These are phyloP conservation scores for Penicillium sp. DNA, from an alignment of 2,329 filamentous ascomycete genomes.

Conservation along the genomic window DNA sequence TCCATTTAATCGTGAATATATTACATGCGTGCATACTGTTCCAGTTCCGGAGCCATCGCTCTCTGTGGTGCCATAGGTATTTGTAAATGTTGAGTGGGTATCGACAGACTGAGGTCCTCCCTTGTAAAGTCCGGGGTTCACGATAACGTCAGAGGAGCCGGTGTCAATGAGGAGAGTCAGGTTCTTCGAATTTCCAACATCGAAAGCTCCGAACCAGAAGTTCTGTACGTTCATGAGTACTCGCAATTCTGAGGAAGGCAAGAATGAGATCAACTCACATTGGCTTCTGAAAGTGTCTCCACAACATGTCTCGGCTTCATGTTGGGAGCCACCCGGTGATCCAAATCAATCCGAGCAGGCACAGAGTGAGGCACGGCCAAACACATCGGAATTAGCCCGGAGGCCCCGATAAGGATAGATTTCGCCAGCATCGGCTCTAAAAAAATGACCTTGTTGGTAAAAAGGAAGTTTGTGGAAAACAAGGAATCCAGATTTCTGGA, in stretches of 20 bases:
- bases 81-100: slow-evolving; percentile 9
- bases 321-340: slow-evolving; percentile 7
- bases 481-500: neutral
- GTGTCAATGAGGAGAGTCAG: slow-evolving; percentile 12
- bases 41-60: slow-evolving; percentile 16
- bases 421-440: neutral
- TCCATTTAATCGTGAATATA: neutral
- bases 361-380: slow-evolving; percentile 3
- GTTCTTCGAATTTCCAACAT: slow-evolving; percentile 13
- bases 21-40: neutral
- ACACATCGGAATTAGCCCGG: neutral
- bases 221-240: neutral
- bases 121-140: slow-evolving; percentile 13
- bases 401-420: slow-evolving; percentile 2
- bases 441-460: neutral
- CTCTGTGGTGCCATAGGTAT: slow-evolving; percentile 13
- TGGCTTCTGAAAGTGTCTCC: slow-evolving; percentile 5
- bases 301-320: slow-evolving; percentile 5
- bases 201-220: slow-evolving; percentile 16
- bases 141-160: slow-evolving; percentile 12
- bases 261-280: neutral
- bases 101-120: slow-evolving; percentile 2
- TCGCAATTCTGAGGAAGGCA: neutral
- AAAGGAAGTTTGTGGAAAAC: neutral
- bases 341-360: slow-evolving; percentile 9